Percentiles rank a stretch among this genome's conserved stretches.
These are phyloP conservation scores for Chlorella vulgaris DNA, from an alignment of 139 green algal species.

Conservation along the genomic window DNA sequence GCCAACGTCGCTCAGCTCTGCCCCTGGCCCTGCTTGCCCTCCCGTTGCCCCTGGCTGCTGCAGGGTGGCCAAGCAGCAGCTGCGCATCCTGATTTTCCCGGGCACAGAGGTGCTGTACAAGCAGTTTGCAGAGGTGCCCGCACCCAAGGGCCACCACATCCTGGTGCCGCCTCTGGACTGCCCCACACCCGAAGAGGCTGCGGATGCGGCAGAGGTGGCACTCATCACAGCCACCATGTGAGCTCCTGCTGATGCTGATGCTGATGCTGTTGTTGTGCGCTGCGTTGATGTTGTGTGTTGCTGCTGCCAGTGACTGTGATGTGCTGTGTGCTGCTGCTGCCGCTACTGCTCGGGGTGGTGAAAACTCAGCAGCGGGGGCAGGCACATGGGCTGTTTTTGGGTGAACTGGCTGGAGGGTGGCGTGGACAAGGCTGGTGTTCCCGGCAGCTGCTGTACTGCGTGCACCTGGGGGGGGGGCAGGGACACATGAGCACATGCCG, in stretches of 20 bases:
- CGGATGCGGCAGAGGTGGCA: conserved; percentile 2
- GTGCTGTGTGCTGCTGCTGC: neutral
- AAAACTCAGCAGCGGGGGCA: too few species aligned
- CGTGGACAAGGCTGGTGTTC: too few species aligned
- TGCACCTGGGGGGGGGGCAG: too few species aligned
- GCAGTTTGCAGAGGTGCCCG: conserved; percentile 1
- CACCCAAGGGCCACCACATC: conserved; percentile 31
- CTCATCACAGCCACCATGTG: conserved; percentile 19
- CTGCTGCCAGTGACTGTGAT: neutral
- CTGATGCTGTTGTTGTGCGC: neutral
- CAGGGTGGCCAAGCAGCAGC: conserved; percentile 59
- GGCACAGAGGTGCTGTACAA: conserved; percentile 67
- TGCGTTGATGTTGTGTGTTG: neutral
- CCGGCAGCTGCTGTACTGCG: neutral
- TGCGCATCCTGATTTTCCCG: conserved; percentile 84
- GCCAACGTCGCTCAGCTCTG: too few species aligned
- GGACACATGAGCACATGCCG: too few species aligned
- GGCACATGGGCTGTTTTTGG: too few species aligned
- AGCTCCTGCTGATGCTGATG: neutral
- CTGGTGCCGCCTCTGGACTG: conserved; percentile 11
- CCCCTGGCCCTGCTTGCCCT: too few species aligned
- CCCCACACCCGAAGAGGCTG: conserved; percentile 1
- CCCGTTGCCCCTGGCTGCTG: neutral
- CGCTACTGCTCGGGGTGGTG: neutral
- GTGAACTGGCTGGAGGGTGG: too few species aligned